Evolutionary conservation across 2,329 filamentous ascomycete genomes (phyloP).

Genomic region (Cadophora gregata): DNA sequence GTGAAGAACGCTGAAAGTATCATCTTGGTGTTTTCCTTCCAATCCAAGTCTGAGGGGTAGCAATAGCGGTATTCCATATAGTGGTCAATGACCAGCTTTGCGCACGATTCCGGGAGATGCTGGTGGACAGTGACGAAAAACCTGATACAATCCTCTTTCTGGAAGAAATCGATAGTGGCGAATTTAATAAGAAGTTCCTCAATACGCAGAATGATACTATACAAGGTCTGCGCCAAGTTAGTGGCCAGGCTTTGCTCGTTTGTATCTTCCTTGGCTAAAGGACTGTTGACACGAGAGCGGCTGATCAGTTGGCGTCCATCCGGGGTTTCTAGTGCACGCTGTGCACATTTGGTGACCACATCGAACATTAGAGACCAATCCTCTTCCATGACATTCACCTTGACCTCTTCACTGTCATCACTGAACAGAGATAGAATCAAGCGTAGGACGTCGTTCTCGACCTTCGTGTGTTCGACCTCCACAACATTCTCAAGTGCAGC

Average conservation of each 20-base stretch:
- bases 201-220: slow-evolving; percentile 42
- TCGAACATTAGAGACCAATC: slow-evolving; percentile 69
- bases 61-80: slow-evolving; percentile 73
- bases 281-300: slow-evolving; percentile 33
- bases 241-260: slow-evolving; percentile 34
- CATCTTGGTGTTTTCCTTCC: slow-evolving; percentile 67
- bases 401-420: slow-evolving; percentile 58
- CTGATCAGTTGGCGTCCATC: slow-evolving; percentile 37
- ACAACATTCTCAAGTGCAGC: slow-evolving; percentile 61
- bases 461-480: slow-evolving; percentile 40
- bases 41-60: slow-evolving; percentile 72
- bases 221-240: slow-evolving; percentile 40
- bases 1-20: slow-evolving; percentile 69
- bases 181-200: slow-evolving; percentile 46
- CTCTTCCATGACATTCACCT: slow-evolving; percentile 64
- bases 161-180: slow-evolving; percentile 60
- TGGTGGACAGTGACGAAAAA: slow-evolving; percentile 69
- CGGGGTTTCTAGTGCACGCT: slow-evolving; percentile 38
- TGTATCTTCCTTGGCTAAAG: slow-evolving; percentile 36
- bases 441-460: slow-evolving; percentile 43
- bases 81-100: slow-evolving; percentile 68
- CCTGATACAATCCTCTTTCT: slow-evolving; percentile 68
- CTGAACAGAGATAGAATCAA: slow-evolving; percentile 61
- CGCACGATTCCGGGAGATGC: slow-evolving; percentile 68
- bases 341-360: slow-evolving; percentile 61